Percentiles rank a stretch among this genome's conserved stretches.
Conservation (phyloP, 2,329 filamentous ascomycete species). For the Stemphylium vesicarium region DNA sequence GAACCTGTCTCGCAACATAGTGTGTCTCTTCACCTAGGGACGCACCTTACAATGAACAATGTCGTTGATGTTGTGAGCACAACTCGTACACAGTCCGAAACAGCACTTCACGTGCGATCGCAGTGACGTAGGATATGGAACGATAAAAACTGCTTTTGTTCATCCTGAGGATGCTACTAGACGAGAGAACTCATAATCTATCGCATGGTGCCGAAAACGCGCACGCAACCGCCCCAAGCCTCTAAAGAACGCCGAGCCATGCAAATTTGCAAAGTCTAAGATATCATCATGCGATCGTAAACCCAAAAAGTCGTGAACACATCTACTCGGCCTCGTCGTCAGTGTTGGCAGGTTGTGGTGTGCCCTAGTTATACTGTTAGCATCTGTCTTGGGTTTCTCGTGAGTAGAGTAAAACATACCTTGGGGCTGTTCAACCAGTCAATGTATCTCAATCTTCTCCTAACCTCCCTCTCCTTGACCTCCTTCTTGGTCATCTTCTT, state of each 20-base stretch:
- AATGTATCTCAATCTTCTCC: slow-evolving; percentile 83
- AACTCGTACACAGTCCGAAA: background rate
- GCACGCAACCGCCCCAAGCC: slow-evolving; percentile 9
- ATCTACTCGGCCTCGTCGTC: slow-evolving; percentile 50
- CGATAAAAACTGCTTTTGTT: slow-evolving; percentile 19
- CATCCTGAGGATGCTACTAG: slow-evolving; percentile 13
- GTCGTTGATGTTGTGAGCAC: background rate
- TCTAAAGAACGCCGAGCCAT: slow-evolving; percentile 32
- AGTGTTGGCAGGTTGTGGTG: slow-evolving; percentile 49
- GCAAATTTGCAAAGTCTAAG: slow-evolving; percentile 24
- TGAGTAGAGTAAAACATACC: slow-evolving; percentile 29
- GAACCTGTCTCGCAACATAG: slow-evolving; percentile 1
- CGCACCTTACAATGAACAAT: background rate
- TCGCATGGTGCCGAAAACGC: slow-evolving; percentile 12
- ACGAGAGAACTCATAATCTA: slow-evolving; percentile 14
- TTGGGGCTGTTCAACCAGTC: slow-evolving; percentile 77
- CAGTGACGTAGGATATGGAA: background rate
- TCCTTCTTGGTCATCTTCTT: slow-evolving; percentile 99
- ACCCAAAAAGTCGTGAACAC: slow-evolving; percentile 13
- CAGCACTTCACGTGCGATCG: background rate
- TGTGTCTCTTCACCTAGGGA: slow-evolving; percentile 5
- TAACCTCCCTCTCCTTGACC: slow-evolving; percentile 88
- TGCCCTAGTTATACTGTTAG: slow-evolving; percentile 43
- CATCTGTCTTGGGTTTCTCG: background rate
- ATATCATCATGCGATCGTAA: slow-evolving; percentile 15